phyloP scores from a whole-genome alignment of 2,329 filamentous ascomycete genomes.

The Sporothrix phasma region DNA sequence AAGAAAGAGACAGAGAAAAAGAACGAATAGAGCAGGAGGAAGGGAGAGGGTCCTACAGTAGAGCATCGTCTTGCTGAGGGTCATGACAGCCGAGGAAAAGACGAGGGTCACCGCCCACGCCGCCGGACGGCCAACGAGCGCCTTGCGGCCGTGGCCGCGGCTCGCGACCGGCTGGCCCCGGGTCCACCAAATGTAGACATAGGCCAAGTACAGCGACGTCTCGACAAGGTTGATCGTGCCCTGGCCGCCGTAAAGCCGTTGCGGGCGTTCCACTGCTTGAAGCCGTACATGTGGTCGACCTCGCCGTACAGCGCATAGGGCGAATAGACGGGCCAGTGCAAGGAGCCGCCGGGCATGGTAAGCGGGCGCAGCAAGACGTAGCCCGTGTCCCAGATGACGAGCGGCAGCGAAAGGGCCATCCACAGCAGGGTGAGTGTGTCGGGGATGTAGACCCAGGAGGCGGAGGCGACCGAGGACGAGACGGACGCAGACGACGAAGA shows the following conservation, averaged over 20 bases:
- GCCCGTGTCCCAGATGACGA: conserved; percentile 70
- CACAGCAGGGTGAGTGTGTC: conserved; percentile 48
- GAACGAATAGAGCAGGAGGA: too few relatives aligned
- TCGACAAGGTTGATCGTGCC: conserved; percentile 34
- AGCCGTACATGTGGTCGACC: conserved; percentile 75
- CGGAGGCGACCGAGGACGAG: not conserved
- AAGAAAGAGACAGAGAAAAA: too few relatives aligned
- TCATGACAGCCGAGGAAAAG: conserved; percentile 49
- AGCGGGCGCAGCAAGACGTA: conserved; percentile 74
- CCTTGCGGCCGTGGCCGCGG: conserved; percentile 23
- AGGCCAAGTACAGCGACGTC: conserved; percentile 29
- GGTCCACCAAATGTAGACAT: conserved; percentile 28
- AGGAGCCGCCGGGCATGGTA: conserved; percentile 66
- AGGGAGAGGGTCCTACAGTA: conserved; percentile 38
- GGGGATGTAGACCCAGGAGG: conserved; percentile 37
- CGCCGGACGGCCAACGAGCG: conserved; percentile 34
- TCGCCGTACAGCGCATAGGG: conserved; percentile 74
- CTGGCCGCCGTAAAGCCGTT: conserved; percentile 76
- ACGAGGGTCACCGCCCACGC: conserved; percentile 38
- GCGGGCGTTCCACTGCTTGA: conserved; percentile 54
- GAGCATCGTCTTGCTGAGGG: conserved; percentile 50
- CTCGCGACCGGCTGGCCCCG: conserved; percentile 17
- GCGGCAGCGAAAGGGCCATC: conserved; percentile 63
- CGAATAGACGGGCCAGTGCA: conserved; percentile 62
- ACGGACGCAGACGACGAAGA: not conserved